phyloP scores from a whole-genome alignment of 768 basidiomycete genomes.

The Mycena crocata region DNA sequence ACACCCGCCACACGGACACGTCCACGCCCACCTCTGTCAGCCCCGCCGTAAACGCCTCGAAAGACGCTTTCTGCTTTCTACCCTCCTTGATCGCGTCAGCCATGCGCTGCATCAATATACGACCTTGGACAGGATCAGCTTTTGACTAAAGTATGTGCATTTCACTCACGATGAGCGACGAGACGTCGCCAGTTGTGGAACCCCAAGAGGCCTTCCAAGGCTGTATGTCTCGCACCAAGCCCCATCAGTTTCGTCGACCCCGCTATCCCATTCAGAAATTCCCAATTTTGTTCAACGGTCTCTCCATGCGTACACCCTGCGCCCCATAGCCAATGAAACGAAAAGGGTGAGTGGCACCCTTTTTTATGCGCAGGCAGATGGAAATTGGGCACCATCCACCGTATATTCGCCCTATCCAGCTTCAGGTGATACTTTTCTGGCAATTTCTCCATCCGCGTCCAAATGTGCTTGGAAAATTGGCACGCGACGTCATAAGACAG shows the following conservation, averaged over 20 bases:
- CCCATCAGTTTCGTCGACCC: slow-evolving; percentile 36
- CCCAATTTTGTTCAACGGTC: too few species aligned
- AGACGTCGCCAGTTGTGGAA: neutral
- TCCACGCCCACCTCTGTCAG: neutral
- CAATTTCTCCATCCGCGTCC: slow-evolving; percentile 8
- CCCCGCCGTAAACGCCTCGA: neutral
- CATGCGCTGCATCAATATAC: neutral
- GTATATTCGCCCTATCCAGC: neutral
- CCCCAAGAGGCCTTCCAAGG: neutral
- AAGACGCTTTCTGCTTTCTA: neutral
- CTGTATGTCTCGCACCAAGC: slow-evolving; percentile 13
- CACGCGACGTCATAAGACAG: slow-evolving; percentile 39
- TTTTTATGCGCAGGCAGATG: slow-evolving; percentile 32
- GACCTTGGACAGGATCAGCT: too few species aligned
- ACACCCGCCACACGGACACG: neutral
- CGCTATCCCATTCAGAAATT: slow-evolving; percentile 26
- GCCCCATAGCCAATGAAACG: slow-evolving; percentile 18
- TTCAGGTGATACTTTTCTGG: neutral
- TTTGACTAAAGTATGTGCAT: too few species aligned
- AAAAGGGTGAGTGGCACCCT: slow-evolving; percentile 30
- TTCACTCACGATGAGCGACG: neutral
- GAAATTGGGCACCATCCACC: slow-evolving; percentile 39
- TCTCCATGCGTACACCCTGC: slow-evolving; percentile 35
- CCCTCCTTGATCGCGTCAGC: neutral
- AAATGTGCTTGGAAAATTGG: slow-evolving; percentile 34